Conservation (phyloP, 2,329 filamentous ascomycete genomes). For the Colletotrichum filicis region DNA sequence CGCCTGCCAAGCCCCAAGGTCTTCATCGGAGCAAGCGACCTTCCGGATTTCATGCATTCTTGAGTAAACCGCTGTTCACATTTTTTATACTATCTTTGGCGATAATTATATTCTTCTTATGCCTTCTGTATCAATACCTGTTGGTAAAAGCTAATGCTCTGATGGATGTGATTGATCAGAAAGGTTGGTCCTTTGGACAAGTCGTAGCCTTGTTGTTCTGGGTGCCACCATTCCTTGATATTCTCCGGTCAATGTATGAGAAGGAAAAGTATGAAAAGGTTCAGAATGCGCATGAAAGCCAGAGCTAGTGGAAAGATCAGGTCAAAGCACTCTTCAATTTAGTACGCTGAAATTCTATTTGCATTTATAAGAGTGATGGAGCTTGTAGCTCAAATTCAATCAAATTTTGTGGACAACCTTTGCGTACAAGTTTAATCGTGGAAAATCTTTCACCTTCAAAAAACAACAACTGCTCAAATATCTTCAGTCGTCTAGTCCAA, state of each 20-base stretch:
- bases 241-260: not conserved
- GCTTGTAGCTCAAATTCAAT: no score
- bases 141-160: not conserved
- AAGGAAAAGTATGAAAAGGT: not conserved
- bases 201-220: not conserved
- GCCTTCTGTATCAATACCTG: not conserved
- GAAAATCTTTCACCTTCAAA: no score
- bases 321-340: no score
- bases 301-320: not conserved
- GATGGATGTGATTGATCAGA: not conserved
- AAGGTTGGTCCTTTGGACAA: conserved; percentile 5
- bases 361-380: no score
- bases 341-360: no score
- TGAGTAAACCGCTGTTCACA: not conserved
- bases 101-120: not conserved
- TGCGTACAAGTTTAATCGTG: no score
- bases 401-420: no score
- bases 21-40: not conserved
- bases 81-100: not conserved
- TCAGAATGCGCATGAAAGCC: not conserved
- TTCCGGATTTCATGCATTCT: not conserved
- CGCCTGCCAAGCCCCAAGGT: not conserved
- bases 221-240: not conserved
- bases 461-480: no score
- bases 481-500: not conserved